Evolutionary conservation across 495 filamentous ascomycete species (phyloP).

Genomic region (Penicillium roqueforti): DNA sequence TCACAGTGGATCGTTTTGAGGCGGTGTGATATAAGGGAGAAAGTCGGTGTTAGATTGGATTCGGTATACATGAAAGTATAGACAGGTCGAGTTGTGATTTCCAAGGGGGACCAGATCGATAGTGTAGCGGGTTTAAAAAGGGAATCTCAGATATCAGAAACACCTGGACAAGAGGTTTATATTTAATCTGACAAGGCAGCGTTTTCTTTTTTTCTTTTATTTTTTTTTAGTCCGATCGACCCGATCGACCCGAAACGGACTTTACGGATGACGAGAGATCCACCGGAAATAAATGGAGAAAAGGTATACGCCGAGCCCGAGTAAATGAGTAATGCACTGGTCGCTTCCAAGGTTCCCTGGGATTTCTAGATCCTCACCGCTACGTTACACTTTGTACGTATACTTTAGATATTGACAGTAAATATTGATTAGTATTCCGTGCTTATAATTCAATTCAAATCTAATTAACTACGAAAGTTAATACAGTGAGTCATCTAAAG

Average conservation of each 20-base stretch:
- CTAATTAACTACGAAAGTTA: no score
- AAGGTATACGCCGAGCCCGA: neutral
- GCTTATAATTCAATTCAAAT: no score
- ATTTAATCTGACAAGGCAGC: slow-evolving; percentile 1
- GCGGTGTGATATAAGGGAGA: slow-evolving; percentile 4
- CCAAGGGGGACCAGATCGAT: neutral
- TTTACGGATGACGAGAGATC: slow-evolving; percentile 4
- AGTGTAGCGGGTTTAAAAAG: neutral
- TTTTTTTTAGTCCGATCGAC: slow-evolving; percentile 1
- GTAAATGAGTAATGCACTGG: slow-evolving; percentile 1
- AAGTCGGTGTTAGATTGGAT: neutral
- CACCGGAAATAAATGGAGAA: slow-evolving; percentile 8
- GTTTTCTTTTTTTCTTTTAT: neutral
- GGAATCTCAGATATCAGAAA: neutral
- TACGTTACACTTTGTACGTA: neutral
- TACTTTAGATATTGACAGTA: neutral
- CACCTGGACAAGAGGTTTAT: neutral
- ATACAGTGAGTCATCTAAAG: neutral
- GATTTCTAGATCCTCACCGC: slow-evolving; percentile 4
- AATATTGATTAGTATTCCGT: neutral
- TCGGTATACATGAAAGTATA: neutral
- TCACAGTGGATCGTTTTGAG: slow-evolving; percentile 6
- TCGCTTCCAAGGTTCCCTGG: neutral
- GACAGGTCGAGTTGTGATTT: neutral
- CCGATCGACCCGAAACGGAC: neutral